Evolutionary conservation across 257 asterid genomes (phyloP).

Genomic region (Solanum infundibuliforme): DNA sequence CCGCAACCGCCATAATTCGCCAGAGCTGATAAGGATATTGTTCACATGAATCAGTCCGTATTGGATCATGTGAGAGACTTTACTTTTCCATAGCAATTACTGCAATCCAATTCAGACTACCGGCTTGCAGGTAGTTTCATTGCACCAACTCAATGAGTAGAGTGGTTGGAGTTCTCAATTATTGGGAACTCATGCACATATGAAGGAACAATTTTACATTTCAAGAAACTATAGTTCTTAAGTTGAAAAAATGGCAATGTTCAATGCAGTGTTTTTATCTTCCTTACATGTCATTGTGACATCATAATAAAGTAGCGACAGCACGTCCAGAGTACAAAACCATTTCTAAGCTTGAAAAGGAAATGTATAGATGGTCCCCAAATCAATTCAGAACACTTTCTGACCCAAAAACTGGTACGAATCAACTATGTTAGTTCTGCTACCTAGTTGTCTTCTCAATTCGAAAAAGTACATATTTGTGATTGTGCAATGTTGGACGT

Average conservation of each 20-base stretch:
- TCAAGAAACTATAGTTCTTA: background rate
- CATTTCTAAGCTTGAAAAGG: background rate
- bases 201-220: background rate
- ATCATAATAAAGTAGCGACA: background rate
- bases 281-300: background rate
- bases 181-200: background rate
- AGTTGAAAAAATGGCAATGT: background rate
- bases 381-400: background rate
- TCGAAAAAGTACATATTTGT: background rate
- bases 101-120: background rate
- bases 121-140: background rate
- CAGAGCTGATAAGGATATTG: background rate
- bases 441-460: background rate
- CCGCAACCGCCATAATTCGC: background rate
- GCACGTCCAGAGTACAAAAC: background rate
- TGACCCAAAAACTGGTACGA: background rate
- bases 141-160: background rate
- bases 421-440: background rate
- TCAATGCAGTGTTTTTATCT: background rate
- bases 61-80: background rate
- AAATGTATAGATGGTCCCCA: background rate
- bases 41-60: background rate
- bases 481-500: background rate
- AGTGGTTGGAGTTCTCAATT: background rate
- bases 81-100: background rate